These are phyloP conservation scores for Cyberlindnera mycetangii DNA, from an alignment of 805 yeast species.

Conservation along the genomic window DNA sequence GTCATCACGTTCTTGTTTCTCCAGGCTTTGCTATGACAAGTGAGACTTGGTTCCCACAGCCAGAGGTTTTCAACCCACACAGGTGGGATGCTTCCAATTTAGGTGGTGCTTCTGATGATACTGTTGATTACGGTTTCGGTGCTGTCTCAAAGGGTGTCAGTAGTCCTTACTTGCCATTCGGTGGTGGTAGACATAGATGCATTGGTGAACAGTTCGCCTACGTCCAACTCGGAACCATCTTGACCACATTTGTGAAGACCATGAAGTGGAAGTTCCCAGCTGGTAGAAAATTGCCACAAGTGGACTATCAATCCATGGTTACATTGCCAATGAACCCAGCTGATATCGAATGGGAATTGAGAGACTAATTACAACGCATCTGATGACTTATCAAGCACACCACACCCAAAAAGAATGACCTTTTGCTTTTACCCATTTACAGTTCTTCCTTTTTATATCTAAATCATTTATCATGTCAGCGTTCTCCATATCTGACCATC, in stretches of 20 bases:
- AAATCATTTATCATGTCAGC: too few species aligned
- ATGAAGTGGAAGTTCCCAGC: slow-evolving; percentile 70
- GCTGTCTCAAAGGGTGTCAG: slow-evolving; percentile 93
- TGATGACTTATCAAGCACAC: neutral
- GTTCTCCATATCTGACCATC: neutral
- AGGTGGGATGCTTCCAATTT: slow-evolving; percentile 63
- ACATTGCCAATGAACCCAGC: slow-evolving; percentile 85
- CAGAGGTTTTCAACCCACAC: slow-evolving; percentile 72
- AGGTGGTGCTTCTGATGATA: slow-evolving; percentile 36
- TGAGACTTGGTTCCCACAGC: slow-evolving; percentile 76
- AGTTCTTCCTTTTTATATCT: neutral
- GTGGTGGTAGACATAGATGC: slow-evolving; percentile 99
- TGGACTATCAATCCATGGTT: slow-evolving; percentile 89
- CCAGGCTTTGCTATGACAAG: slow-evolving; percentile 88
- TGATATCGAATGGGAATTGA: slow-evolving; percentile 65
- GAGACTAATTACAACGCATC: slow-evolving; percentile 31
- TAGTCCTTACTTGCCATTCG: slow-evolving; percentile 95
- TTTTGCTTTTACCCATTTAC: neutral
- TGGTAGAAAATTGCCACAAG: slow-evolving; percentile 55
- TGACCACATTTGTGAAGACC: slow-evolving; percentile 71
- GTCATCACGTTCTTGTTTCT: slow-evolving; percentile 85
- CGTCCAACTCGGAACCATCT: slow-evolving; percentile 83
- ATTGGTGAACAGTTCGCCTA: slow-evolving; percentile 98
- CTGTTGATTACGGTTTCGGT: slow-evolving; percentile 96
- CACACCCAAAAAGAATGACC: neutral